phyloP scores from a whole-genome alignment of 129 eudicot species.

The Artemisia annua region DNA sequence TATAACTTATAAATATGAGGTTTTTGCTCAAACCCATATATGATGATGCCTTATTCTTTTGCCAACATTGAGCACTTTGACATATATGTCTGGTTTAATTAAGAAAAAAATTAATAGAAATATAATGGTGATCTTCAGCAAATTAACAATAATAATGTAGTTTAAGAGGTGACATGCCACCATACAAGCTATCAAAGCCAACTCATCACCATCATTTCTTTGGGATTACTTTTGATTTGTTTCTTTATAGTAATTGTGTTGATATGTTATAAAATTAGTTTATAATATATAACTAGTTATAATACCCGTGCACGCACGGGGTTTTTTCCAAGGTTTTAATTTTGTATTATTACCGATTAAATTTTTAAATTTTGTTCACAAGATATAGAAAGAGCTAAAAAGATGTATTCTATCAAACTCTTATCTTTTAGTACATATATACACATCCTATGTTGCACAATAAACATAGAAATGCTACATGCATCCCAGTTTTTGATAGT shows the following conservation, averaged over 20 bases:
- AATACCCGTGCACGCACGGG: no score
- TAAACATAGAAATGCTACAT: no score
- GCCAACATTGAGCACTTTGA: neutral
- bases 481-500: no score
- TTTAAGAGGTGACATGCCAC: slow-evolving; percentile 14
- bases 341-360: no score
- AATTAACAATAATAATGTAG: slow-evolving; percentile 1
- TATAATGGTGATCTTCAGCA: neutral
- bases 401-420: no score
- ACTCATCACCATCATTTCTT: slow-evolving; percentile 23
- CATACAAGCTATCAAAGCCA: slow-evolving; percentile 22
- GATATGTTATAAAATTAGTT: neutral
- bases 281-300: neutral
- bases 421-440: no score
- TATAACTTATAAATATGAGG: no score
- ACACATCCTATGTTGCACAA: no score
- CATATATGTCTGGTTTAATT: neutral
- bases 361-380: no score
- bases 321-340: no score
- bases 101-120: neutral
- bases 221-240: slow-evolving; percentile 9
- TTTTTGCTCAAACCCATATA: no score
- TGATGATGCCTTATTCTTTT: neutral
- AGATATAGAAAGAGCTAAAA: no score
- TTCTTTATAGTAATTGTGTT: neutral